A percentile compares a stretch with the other conserved stretches of the same genome.
Evolutionary conservation across 2,329 filamentous ascomycete genomes (phyloP).

Genomic region (Trichoderma gracile): DNA sequence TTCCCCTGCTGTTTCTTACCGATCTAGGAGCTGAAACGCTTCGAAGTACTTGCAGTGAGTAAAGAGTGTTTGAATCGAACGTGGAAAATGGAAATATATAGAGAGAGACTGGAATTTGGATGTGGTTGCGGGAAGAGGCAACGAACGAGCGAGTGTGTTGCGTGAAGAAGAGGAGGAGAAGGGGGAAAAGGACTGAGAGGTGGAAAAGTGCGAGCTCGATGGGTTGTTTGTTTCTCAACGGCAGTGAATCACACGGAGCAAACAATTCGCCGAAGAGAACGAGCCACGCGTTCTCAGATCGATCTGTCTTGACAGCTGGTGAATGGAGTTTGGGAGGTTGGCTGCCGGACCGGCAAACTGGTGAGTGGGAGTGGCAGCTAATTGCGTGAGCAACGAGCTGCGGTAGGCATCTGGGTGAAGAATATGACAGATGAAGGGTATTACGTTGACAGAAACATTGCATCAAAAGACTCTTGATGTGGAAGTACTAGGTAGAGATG

Average conservation of each 20-base stretch:
- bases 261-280: background rate
- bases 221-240: background rate
- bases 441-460: too few species aligned
- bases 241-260: conserved; percentile 24
- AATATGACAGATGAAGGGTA: too few species aligned
- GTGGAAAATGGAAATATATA: background rate
- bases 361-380: background rate
- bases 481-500: too few species aligned
- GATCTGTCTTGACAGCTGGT: conserved; percentile 22
- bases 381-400: background rate
- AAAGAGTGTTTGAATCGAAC: background rate
- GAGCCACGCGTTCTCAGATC: conserved; percentile 6
- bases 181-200: background rate
- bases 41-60: background rate
- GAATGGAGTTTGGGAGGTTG: conserved; percentile 8
- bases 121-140: background rate
- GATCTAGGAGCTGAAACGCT: background rate
- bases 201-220: background rate
- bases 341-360: conserved; percentile 17
- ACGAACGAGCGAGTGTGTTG: conserved; percentile 19
- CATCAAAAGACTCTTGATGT: too few species aligned
- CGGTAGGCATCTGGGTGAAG: background rate
- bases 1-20: conserved; percentile 3
- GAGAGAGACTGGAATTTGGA: background rate
- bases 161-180: conserved; percentile 6